These are phyloP conservation scores for Boletus semigastroideus DNA, from an alignment of 1,284 basidiomycete species.

Conservation along the genomic window DNA sequence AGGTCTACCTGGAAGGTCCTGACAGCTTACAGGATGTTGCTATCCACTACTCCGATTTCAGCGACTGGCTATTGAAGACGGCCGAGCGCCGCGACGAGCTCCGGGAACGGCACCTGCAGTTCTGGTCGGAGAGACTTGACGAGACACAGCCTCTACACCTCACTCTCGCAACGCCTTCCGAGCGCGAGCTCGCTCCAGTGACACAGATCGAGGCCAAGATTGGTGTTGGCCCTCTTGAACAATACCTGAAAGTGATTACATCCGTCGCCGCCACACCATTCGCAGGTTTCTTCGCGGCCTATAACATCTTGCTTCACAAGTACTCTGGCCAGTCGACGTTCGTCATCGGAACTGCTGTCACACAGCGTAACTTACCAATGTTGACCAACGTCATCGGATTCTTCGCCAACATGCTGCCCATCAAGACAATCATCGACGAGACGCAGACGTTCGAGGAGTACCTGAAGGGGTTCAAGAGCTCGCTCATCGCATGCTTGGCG, in stretches of 20 bases:
- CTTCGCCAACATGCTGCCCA: conserved; percentile 30
- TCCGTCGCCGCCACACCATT: conserved; percentile 19
- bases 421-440: conserved; percentile 27
- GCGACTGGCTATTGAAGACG: conserved; percentile 29
- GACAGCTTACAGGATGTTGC: conserved; percentile 22
- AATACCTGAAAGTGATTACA: conserved; percentile 18
- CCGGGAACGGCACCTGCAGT: conserved; percentile 22
- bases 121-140: conserved; percentile 25
- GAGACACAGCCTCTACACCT: conserved; percentile 27
- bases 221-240: conserved; percentile 20
- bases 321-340: conserved; percentile 27
- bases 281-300: conserved; percentile 30
- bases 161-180: conserved; percentile 26
- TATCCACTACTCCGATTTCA: conserved; percentile 31
- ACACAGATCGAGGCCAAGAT: conserved; percentile 29
- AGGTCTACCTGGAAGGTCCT: conserved; percentile 24
- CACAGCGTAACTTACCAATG: conserved; percentile 27
- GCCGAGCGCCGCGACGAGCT: conserved; percentile 26
- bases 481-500: conserved; percentile 17
- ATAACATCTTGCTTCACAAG: conserved; percentile 30
- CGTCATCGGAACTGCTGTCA: conserved; percentile 27
- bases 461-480: conserved; percentile 17
- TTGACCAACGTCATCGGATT: conserved; percentile 25
- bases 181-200: conserved; percentile 24
- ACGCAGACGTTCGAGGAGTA: conserved; percentile 23